Conservation (phyloP, 768 basidiomycete species). For the Crepidotus variabilis region DNA sequence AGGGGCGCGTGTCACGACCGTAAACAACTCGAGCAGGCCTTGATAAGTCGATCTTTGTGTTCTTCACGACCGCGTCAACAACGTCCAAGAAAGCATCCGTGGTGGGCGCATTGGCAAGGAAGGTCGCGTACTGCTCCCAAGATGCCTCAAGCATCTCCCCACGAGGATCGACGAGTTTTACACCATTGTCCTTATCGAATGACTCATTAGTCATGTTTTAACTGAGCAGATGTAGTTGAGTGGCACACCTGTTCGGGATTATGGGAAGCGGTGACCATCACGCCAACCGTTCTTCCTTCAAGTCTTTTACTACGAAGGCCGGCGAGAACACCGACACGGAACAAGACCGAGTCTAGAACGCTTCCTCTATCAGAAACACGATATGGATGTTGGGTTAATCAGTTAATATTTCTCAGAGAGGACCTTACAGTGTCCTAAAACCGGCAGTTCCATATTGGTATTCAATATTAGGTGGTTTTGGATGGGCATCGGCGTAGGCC, state of each 20-base stretch:
- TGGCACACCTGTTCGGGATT: conserved; percentile 84
- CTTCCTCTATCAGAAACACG: conserved; percentile 43
- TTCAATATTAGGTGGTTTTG: conserved; percentile 62
- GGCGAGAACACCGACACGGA: conserved; percentile 89
- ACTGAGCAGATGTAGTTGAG: neutral
- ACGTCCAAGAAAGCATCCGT: conserved; percentile 68
- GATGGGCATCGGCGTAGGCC: conserved; percentile 55
- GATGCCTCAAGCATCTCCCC: conserved; percentile 96
- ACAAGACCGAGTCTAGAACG: conserved; percentile 85
- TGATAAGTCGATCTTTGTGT: conserved; percentile 70
- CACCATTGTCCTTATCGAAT: conserved; percentile 86
- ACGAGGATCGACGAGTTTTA: conserved; percentile 94
- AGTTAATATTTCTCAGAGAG: conserved; percentile 6
- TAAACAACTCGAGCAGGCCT: conserved; percentile 84
- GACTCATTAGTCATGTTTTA: conserved; percentile 8
- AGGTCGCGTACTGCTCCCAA: conserved; percentile 90
- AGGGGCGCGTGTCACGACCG: conserved; percentile 90
- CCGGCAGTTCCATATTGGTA: conserved; percentile 95
- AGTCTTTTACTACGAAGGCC: conserved; percentile 86
- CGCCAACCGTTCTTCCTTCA: conserved; percentile 89
- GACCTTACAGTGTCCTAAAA: conserved; percentile 82
- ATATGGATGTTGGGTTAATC: conserved; percentile 6
- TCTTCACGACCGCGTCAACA: conserved; percentile 58
- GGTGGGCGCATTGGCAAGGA: conserved; percentile 77
- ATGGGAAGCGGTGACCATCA: conserved; percentile 99